Base-by-base conservation (phyloP, 2,329 filamentous ascomycete species). In the Trichoderma sp. region DNA sequence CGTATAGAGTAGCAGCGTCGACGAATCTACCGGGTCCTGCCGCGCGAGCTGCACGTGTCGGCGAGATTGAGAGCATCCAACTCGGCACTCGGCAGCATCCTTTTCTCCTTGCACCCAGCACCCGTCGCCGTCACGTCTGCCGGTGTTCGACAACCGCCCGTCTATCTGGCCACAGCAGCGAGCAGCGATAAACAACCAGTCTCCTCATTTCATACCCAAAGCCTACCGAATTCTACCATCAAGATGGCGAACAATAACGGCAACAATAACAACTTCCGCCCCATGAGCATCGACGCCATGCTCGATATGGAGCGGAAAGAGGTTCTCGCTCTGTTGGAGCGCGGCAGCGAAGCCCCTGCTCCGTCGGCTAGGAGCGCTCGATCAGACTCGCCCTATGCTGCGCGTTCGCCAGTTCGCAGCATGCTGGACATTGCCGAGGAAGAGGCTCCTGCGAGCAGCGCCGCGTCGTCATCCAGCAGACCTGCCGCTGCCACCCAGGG, bases 251-350 rank as follows among this genome's bases (percentile, higher is more conserved):
- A 68, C 44, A 68, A 71, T 39, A 68, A 71, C 60, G 67, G 3
- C 43, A 68, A 71, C 60, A 72, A 70, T 10, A 59, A 50, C 44
- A 52, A 61, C 26, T 68, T 73, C 57, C 77, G 78, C 58, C 79
- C 80, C 21, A 92, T 92, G 88, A 92, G 90, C 72, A 85, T 93
- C 72, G 90, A 92, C 78, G 85, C 89, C 56, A 86, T 88, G 69
- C 82, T 93, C 68, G 90, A 93, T 74, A 88, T 92, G 80, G 91
- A 94, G 81, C 85, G 90, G 67, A 82, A 83, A 68, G 90, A 92
- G 77, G 88, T 93, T 45, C 80, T 92, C 69, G 87, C 87, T 55
- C 79, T 92, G 67, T 80, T 92, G 48, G 88, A 90, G 74, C 83
- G 82, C 51, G 79, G 78, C 58, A 71, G 70, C 68, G 71, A 71